A percentile compares a stretch with the other conserved stretches of the same genome.
Evolutionary conservation across 2,329 filamentous ascomycete genomes (phyloP).

Genomic region (Neophaeococcomyces aloes): DNA sequence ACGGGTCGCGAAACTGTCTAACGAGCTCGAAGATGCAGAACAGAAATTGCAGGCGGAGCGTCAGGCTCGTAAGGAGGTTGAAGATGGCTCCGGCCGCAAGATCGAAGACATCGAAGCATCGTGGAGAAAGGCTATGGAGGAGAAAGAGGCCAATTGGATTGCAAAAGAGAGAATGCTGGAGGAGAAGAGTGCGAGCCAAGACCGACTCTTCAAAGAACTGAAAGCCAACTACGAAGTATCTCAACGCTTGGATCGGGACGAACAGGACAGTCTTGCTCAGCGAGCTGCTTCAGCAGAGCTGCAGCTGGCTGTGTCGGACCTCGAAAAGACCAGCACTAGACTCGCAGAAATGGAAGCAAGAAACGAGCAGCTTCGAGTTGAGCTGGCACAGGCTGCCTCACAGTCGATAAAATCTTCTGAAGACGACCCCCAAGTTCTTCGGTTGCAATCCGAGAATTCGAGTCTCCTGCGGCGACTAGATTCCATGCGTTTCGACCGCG

Average conservation of each 20-base stretch:
- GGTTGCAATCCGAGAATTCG: slow-evolving; percentile 85
- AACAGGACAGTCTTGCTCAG: slow-evolving; percentile 46
- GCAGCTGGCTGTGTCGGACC: slow-evolving; percentile 81
- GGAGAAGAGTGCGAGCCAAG: slow-evolving; percentile 90
- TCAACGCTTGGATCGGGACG: slow-evolving; percentile 63
- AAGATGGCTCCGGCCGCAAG: slow-evolving; percentile 64
- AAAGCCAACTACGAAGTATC: slow-evolving; percentile 97
- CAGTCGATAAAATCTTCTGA: slow-evolving; percentile 55
- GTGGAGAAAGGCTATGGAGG: slow-evolving; percentile 79
- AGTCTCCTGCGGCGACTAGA: slow-evolving; percentile 84
- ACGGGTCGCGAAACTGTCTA: slow-evolving; percentile 62
- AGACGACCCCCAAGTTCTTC: slow-evolving; percentile 80
- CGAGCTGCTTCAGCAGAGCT: slow-evolving; percentile 78
- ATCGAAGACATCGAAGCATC: slow-evolving; percentile 84
- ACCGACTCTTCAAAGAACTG: slow-evolving; percentile 81
- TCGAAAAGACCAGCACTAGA: slow-evolving; percentile 78
- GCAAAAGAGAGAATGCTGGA: slow-evolving; percentile 84
- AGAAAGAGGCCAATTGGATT: slow-evolving; percentile 94
- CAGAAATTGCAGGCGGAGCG: slow-evolving; percentile 69
- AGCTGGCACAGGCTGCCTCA: slow-evolving; percentile 81
- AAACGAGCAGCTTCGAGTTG: slow-evolving; percentile 84
- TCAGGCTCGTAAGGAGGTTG: slow-evolving; percentile 59
- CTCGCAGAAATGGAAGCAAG: slow-evolving; percentile 85
- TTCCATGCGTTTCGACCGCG: slow-evolving; percentile 69
- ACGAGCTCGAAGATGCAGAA: slow-evolving; percentile 75